Base-by-base conservation (phyloP, 2,329 filamentous ascomycete species). In the Penicillium rolfsii region DNA sequence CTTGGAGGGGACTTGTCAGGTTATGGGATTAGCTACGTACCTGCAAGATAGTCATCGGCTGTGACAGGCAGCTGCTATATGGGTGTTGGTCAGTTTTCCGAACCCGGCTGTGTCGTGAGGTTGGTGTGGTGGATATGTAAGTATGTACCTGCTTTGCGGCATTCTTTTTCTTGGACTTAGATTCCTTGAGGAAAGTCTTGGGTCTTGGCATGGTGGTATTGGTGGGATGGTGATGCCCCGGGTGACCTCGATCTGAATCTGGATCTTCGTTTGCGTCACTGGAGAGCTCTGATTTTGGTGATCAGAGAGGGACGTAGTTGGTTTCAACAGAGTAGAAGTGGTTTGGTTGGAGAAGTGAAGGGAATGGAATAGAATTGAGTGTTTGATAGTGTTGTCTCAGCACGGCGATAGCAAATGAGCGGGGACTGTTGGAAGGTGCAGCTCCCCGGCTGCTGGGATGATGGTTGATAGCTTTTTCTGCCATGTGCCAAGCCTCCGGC, bases 31-130 rank as follows among this genome's bases (percentile, higher is more conserved):
- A 57, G 41, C 74, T 64, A n/a, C 52, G 5, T 72, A 84, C 83
- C 82, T 62, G 86, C 87, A 55, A 90, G 81, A 68, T 85, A 91
- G 64, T 91, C 89, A 77, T 90, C 88, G 55, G 86, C 85, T 1
- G 85, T 85, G 59, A 85, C 81, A 5, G 87, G 84, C 19, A 77
- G 79, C 78, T 87, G 66, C 40, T 16, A 7, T 16, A 5, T n/a
- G 3, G 35, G 35, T 8, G 16, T 40, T n/a, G 5, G 46, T 50
- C 16, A 35, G 46, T 30, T 33, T 33, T 33, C 30, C 30, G 30
- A 11, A 33, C 9, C 11, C 4, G 4, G 30, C 30, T 33, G 9
- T 33, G 30, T 33, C 30, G 30, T 11, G 30, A 2, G 30, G 30
- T 33, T 5, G 7, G 30, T 33, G 30, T 33, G n/a, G 48, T 35